Evolutionary conservation across 805 yeast genomes (phyloP).

Genomic region (Yarrowia bubula): DNA sequence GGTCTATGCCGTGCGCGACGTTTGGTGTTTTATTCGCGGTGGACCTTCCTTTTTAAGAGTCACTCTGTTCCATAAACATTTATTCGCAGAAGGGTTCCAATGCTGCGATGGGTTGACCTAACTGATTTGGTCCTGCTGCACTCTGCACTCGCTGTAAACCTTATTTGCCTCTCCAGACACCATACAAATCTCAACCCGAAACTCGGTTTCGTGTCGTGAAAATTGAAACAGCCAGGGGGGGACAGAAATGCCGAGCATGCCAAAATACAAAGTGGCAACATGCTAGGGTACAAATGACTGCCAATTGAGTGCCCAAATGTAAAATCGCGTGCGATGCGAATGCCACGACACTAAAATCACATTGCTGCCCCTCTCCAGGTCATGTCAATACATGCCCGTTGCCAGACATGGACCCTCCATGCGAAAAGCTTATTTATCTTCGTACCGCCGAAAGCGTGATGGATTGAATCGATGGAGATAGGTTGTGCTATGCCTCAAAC

Average conservation of each 20-base stretch:
- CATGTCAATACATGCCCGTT: neutral
- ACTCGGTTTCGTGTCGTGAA: slow-evolving; percentile 12
- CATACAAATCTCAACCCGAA: neutral
- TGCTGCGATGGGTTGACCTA: slow-evolving; percentile 2
- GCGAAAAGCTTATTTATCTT: neutral
- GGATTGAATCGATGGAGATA: neutral
- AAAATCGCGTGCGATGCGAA: neutral
- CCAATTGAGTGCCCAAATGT: neutral
- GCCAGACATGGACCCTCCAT: neutral
- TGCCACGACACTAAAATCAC: neutral
- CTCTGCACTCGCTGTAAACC: neutral
- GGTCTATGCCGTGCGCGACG: neutral
- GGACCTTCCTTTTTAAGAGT: no score
- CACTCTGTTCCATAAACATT: neutral
- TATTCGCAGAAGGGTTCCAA: neutral
- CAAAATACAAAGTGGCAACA: neutral
- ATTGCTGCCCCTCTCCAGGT: no score
- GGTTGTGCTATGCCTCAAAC: neutral
- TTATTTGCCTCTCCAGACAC: neutral
- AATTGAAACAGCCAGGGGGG: slow-evolving; percentile 17
- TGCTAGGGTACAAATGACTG: neutral
- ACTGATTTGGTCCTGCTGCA: slow-evolving; percentile 8
- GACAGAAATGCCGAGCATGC: neutral
- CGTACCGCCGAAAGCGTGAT: neutral
- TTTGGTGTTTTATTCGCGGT: no score